Conservation (phyloP, 192 early-diverging fungal genomes). For the Coemansia sp. region DNA sequence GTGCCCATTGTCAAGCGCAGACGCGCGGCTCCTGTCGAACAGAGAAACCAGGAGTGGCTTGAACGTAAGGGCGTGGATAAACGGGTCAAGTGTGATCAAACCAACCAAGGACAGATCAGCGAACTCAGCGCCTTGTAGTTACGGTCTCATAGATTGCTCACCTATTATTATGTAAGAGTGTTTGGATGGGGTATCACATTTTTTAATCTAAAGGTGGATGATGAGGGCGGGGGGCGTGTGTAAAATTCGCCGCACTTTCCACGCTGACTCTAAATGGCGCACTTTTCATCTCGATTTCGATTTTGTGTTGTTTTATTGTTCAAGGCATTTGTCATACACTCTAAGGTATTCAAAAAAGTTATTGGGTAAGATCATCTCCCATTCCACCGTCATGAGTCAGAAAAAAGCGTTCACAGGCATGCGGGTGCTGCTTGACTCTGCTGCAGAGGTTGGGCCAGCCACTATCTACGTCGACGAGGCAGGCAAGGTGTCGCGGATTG, state of each 20-base stretch:
- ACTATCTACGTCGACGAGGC: slow-evolving; percentile 59
- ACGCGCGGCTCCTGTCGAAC: slow-evolving; percentile 38
- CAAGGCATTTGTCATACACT: neutral
- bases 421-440: slow-evolving; percentile 53
- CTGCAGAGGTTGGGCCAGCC: slow-evolving; percentile 52
- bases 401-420: slow-evolving; percentile 42
- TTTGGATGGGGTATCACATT: too few species aligned
- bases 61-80: slow-evolving; percentile 38
- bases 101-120: neutral
- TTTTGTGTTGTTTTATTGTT: neutral
- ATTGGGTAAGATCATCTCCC: neutral
- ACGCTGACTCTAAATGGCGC: neutral
- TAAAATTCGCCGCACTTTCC: slow-evolving; percentile 10
- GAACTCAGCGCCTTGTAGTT: neutral
- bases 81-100: slow-evolving; percentile 3
- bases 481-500: slow-evolving; percentile 59
- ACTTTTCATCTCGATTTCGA: neutral
- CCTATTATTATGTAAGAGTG: too few species aligned
- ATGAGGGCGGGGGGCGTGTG: neutral
- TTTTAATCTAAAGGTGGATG: neutral
- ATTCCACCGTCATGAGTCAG: slow-evolving; percentile 27
- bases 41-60: slow-evolving; percentile 46
- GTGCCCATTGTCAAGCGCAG: slow-evolving; percentile 37
- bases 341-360: neutral
- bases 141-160: neutral